A percentile compares a stretch with the other conserved stretches of the same genome.
phyloP scores from a whole-genome alignment of 192 early-diverging fungal genomes.

The Endogone sp. region DNA sequence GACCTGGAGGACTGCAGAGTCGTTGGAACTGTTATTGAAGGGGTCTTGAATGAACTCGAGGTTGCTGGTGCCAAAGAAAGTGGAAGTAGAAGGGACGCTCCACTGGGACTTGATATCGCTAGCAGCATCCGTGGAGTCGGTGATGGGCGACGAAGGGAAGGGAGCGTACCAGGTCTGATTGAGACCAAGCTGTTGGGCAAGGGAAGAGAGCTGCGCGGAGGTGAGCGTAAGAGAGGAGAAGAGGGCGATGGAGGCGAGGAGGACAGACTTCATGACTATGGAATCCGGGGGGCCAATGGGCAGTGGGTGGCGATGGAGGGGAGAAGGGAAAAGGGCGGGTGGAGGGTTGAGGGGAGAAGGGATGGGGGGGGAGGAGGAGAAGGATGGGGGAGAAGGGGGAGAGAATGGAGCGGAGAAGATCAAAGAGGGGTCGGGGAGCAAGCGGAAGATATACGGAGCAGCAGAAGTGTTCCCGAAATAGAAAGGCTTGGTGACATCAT shows the following conservation, averaged over 20 bases:
- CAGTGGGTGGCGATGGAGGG: too few species aligned
- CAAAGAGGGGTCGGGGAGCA: too few species aligned
- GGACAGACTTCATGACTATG: too few species aligned
- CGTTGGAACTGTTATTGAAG: conserved; percentile 11
- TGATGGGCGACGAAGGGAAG: conserved; percentile 10
- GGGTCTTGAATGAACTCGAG: conserved; percentile 38
- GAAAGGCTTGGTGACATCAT: too few species aligned
- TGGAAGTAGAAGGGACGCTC: not conserved
- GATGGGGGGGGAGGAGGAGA: too few species aligned
- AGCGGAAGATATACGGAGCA: too few species aligned
- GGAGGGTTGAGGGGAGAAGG: too few species aligned
- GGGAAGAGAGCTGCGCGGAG: not conserved
- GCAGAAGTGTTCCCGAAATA: too few species aligned
- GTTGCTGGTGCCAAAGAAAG: conserved; percentile 28
- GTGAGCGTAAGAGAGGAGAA: not conserved
- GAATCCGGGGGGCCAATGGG: too few species aligned
- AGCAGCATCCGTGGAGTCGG: not conserved
- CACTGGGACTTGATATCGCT: not conserved
- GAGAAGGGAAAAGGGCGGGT: too few species aligned
- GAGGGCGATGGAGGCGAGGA: not conserved
- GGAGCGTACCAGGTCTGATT: conserved; percentile 20
- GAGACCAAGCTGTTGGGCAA: conserved; percentile 5
- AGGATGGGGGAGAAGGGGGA: too few species aligned
- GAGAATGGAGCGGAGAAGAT: too few species aligned
- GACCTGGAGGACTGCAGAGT: conserved; percentile 25